These are phyloP conservation scores for Beauveria scarabaeidicola DNA, from an alignment of 2,329 filamentous ascomycete genomes.

Conservation along the genomic window DNA sequence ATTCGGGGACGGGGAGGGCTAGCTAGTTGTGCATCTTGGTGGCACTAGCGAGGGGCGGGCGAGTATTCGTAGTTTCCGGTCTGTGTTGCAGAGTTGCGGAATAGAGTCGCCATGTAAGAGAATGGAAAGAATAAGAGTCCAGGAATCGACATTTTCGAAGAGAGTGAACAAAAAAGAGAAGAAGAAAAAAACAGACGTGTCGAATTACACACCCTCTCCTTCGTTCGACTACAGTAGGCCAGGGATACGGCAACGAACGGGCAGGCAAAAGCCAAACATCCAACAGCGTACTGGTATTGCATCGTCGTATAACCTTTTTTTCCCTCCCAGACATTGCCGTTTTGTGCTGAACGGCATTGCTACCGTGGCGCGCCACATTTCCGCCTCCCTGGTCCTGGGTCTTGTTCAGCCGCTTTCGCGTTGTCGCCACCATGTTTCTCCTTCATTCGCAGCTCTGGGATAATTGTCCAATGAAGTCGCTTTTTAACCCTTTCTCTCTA, in stretches of 20 bases:
- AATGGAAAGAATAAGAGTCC: too few species aligned
- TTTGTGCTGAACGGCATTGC: neutral
- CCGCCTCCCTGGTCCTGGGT: slow-evolving; percentile 1
- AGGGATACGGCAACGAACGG: neutral
- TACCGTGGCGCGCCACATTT: neutral
- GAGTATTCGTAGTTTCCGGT: too few species aligned
- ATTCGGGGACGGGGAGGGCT: neutral
- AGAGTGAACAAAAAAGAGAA: too few species aligned
- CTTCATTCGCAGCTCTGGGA: neutral
- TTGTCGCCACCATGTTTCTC: neutral
- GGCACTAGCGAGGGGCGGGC: neutral
- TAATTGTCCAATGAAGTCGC: neutral
- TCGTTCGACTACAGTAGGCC: neutral
- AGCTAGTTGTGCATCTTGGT: neutral
- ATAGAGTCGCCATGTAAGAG: too few species aligned
- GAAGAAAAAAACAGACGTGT: too few species aligned
- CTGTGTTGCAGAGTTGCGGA: too few species aligned
- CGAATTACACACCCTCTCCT: too few species aligned
- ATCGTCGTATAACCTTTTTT: neutral
- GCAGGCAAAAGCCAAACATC: neutral
- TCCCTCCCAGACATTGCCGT: neutral
- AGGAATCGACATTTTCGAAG: too few species aligned
- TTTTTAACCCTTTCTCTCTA: neutral
- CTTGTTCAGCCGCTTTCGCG: neutral
- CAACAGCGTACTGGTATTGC: neutral